Conservation (phyloP, 208 protist species). For the Leishmania tarentolae region DNA sequence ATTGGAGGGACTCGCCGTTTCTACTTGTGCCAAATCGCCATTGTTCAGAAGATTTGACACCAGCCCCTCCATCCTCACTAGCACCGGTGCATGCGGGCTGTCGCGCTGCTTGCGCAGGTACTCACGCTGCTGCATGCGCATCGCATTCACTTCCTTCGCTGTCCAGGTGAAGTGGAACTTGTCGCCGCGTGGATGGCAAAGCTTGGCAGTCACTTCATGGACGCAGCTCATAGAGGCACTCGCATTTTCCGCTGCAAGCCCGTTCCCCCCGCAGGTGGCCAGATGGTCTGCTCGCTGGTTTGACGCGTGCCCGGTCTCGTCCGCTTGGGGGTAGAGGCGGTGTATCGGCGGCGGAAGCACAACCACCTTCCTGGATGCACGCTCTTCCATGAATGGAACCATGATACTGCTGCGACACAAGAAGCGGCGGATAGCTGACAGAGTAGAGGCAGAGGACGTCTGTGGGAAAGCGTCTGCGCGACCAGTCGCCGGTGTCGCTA, state of each 20-base stretch:
- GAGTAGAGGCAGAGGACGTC: background rate
- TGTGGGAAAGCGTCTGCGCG: background rate
- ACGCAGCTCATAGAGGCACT: background rate
- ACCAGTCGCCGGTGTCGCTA: background rate
- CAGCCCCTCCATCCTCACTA: slow-evolving; percentile 8
- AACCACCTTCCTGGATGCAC: slow-evolving; percentile 9
- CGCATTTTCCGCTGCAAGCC: background rate
- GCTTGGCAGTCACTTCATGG: background rate
- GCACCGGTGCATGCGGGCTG: slow-evolving; percentile 21
- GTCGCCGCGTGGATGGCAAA: slow-evolving; percentile 1
- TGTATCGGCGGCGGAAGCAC: slow-evolving; percentile 25
- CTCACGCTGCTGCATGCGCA: slow-evolving; percentile 9
- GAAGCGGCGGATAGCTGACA: slow-evolving; percentile 14
- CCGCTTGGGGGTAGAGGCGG: slow-evolving; percentile 9
- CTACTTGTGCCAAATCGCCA: background rate
- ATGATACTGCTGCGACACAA: slow-evolving; percentile 19
- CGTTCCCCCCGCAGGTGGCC: background rate
- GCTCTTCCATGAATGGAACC: slow-evolving; percentile 13
- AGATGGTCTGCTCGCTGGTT: background rate
- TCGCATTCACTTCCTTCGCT: background rate
- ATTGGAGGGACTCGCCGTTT: background rate
- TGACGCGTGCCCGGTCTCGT: background rate
- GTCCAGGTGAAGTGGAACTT: slow-evolving; percentile 22
- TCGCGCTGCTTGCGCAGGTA: slow-evolving; percentile 16
- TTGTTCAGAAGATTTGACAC: slow-evolving; percentile 6